Evolutionary conservation across 305 asterid genomes (phyloP).

Genomic region (Solanum chacoense): DNA sequence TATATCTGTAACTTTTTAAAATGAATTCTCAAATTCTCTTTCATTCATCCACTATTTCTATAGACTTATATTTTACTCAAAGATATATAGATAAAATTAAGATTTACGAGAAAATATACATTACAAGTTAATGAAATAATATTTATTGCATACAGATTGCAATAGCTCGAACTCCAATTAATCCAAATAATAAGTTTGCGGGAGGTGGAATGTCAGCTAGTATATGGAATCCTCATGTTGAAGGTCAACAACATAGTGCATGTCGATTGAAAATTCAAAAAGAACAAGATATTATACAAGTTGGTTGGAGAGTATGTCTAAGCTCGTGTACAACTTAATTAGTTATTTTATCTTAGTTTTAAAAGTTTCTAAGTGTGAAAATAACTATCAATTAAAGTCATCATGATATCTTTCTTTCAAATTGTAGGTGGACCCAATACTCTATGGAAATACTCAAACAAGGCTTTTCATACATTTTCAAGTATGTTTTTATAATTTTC

Average conservation of each 20-base stretch:
- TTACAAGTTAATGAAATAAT: background rate
- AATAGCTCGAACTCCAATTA: background rate
- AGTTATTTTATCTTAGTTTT: background rate
- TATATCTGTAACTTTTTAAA: rapidly evolving
- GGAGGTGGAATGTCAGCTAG: background rate
- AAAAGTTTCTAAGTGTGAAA: background rate
- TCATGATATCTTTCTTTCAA: background rate
- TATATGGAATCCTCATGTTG: background rate
- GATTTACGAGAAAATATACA: no score
- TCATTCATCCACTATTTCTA: background rate
- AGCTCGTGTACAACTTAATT: background rate
- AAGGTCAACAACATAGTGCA: background rate
- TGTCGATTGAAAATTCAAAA: background rate
- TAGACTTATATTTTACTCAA: background rate
- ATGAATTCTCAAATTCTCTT: background rate
- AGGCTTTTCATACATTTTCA: background rate
- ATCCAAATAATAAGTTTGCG: background rate
- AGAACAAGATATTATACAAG: background rate
- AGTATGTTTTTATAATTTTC: background rate
- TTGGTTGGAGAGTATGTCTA: background rate
- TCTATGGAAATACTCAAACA: background rate
- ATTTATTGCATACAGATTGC: background rate
- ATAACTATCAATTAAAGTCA: background rate
- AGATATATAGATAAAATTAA: no score
- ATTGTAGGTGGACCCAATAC: background rate